Evolutionary conservation across 441 rosid genomes (phyloP).

Genomic region (Adansonia madagascariensis): DNA sequence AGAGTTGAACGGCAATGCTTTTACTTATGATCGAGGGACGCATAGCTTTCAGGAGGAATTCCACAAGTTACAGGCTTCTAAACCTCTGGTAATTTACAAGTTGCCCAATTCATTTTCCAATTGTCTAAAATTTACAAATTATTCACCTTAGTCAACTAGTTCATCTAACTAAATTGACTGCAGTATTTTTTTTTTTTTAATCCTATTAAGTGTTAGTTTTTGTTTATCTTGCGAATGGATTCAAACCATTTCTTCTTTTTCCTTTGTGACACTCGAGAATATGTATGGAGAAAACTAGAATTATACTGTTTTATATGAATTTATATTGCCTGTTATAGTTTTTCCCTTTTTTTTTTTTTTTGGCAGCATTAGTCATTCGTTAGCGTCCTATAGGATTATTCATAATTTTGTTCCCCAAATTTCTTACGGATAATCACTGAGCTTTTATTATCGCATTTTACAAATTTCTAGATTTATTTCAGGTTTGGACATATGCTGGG

Average conservation of each 20-base stretch:
- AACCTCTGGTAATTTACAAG: slow-evolving; percentile 43
- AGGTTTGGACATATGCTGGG: slow-evolving; percentile 57
- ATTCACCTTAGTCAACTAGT: neutral
- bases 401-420: neutral
- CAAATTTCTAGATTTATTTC: slow-evolving; percentile 9
- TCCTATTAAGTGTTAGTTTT: slow-evolving; percentile 3
- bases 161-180: neutral
- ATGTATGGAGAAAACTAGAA: neutral
- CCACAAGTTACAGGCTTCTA: slow-evolving; percentile 48
- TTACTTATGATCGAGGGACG: slow-evolving; percentile 38
- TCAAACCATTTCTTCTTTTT: slow-evolving; percentile 2
- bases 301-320: neutral
- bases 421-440: neutral
- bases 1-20: slow-evolving; percentile 51
- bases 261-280: slow-evolving; percentile 1
- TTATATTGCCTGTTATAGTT: neutral
- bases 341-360: neutral
- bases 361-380: neutral
- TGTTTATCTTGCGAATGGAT: neutral
- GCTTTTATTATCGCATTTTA: slow-evolving; percentile 1
- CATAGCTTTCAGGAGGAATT: slow-evolving; percentile 54
- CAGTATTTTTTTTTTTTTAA: neutral
- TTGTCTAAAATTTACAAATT: slow-evolving; percentile 6
- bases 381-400: neutral
- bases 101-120: neutral